Evolutionary conservation across 2,329 filamentous ascomycete genomes (phyloP).

Genomic region (Talaromyces rugulosus): DNA sequence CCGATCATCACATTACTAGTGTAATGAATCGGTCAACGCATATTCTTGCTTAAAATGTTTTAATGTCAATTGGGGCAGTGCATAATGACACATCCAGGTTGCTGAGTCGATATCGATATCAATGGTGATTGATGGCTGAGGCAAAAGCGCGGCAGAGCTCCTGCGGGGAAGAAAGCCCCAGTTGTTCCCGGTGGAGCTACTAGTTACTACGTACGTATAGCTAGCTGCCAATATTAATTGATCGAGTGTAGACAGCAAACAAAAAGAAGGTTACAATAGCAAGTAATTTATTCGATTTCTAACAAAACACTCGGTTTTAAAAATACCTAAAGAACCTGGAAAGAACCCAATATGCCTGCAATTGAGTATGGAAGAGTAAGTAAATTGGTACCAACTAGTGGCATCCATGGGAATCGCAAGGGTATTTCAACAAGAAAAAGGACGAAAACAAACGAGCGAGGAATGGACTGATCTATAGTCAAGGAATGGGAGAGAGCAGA

Average conservation of each 20-base stretch:
- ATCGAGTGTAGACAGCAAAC: not conserved
- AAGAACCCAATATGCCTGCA: conserved; percentile 9
- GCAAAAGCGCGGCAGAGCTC: not conserved
- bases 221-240: no score
- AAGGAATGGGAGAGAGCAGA: not conserved
- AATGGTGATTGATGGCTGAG: not conserved
- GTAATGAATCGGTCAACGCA: not conserved
- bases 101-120: not conserved
- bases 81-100: not conserved
- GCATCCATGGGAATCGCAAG: conserved; percentile 3
- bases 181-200: not conserved
- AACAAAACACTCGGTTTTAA: not conserved
- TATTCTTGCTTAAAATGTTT: not conserved
- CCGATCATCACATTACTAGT: not conserved
- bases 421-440: conserved; percentile 10
- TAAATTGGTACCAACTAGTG: not conserved
- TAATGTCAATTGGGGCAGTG: not conserved
- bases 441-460: conserved; percentile 5
- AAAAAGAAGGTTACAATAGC: not conserved
- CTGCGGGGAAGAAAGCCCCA: not conserved
- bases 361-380: conserved; percentile 6
- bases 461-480: conserved; percentile 5
- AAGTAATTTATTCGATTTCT: not conserved
- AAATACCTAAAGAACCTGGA: not conserved
- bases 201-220: not conserved